These are phyloP conservation scores for Cladosporium sp. DNA, from an alignment of 2,329 filamentous ascomycete genomes.

Conservation along the genomic window DNA sequence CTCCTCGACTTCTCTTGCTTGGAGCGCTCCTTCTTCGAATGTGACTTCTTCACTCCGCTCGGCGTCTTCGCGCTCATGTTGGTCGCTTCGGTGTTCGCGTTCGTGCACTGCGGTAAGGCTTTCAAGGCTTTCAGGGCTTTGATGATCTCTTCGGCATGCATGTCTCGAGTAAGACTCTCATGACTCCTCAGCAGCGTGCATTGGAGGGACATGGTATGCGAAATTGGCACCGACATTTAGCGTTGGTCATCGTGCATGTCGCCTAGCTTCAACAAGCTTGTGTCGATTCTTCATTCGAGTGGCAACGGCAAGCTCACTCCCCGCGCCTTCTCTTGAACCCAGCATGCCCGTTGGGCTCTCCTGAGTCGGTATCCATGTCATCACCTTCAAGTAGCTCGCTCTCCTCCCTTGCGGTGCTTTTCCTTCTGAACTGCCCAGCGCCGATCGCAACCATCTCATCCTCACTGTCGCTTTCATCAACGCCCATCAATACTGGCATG, in stretches of 20 bases:
- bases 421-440: conserved; percentile 80
- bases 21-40: background rate
- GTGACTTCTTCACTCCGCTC: background rate
- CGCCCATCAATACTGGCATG: conserved; percentile 90
- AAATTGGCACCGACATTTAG: background rate
- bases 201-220: background rate
- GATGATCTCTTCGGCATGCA: conserved; percentile 1
- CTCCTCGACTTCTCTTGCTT: background rate
- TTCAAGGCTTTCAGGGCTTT: background rate
- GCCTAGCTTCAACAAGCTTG: background rate
- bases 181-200: background rate
- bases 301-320: conserved; percentile 16
- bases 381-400: conserved; percentile 43
- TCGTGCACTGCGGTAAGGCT: background rate
- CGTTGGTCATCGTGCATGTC: background rate
- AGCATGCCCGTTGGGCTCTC: conserved; percentile 25
- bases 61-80: background rate
- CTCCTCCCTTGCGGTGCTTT: conserved; percentile 59
- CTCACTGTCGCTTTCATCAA: conserved; percentile 92
- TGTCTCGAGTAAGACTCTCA: background rate
- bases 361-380: conserved; percentile 24
- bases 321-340: conserved; percentile 28
- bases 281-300: background rate
- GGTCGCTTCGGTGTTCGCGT: background rate
- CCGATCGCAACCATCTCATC: conserved; percentile 74